These are phyloP conservation scores for Glonium stellatum DNA, from an alignment of 495 filamentous ascomycete genomes.

Conservation along the genomic window DNA sequence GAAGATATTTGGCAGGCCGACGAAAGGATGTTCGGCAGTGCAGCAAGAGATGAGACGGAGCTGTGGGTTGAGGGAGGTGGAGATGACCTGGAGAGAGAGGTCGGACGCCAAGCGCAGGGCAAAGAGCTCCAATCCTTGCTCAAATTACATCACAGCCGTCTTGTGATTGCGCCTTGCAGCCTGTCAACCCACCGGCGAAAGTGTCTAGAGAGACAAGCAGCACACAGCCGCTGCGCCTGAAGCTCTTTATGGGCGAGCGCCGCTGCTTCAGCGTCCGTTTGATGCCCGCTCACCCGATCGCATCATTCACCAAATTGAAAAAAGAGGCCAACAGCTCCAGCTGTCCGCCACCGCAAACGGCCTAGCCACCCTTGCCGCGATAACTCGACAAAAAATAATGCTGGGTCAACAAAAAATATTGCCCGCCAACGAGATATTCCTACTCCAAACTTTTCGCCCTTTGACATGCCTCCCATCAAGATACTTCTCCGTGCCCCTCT, in stretches of 20 bases:
- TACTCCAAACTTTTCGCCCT: not conserved
- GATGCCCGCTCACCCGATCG: not conserved
- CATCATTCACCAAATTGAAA: not conserved
- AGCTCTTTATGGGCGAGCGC: not conserved
- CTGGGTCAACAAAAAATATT: not conserved
- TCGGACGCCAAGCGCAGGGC: not conserved
- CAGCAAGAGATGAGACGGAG: not conserved
- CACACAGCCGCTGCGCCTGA: not conserved
- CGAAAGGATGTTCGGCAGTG: not conserved
- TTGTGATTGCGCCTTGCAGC: not conserved
- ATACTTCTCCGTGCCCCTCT: not conserved
- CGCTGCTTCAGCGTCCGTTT: not conserved
- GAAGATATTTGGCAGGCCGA: not conserved
- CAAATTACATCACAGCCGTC: constrained; percentile 2
- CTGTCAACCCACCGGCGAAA: not conserved
- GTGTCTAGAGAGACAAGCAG: not conserved
- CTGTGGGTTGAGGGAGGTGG: not conserved
- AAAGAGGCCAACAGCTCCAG: not conserved
- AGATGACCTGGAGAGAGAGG: not conserved
- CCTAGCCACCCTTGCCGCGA: not conserved
- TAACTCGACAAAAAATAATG: not conserved
- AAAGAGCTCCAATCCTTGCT: not conserved
- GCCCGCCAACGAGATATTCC: not conserved
- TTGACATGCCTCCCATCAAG: not conserved
- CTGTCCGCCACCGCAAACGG: not conserved